These are phyloP conservation scores for Bisporella sp. DNA, from an alignment of 2,329 filamentous ascomycete species.

Conservation along the genomic window DNA sequence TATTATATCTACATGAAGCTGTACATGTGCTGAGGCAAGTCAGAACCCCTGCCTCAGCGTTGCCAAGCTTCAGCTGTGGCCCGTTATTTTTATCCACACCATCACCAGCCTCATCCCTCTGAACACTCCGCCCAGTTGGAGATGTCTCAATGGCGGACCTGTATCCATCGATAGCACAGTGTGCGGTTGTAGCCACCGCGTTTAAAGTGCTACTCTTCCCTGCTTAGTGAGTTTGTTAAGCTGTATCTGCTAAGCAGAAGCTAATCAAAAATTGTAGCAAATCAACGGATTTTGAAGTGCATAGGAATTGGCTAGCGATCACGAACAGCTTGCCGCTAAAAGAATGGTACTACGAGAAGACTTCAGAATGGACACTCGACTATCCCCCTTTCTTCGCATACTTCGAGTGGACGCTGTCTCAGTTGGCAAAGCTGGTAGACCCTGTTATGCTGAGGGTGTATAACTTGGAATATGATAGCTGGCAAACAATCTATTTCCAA, in stretches of 20 bases:
- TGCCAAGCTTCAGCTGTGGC: too few species aligned
- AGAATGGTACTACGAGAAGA: constrained; percentile 95
- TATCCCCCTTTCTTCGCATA: constrained; percentile 98
- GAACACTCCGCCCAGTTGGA: constrained; percentile 6
- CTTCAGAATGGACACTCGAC: constrained; percentile 98
- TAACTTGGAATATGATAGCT: constrained; percentile 81
- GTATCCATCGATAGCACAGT: constrained; percentile 84
- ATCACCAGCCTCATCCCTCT: too few species aligned
- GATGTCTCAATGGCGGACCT: constrained; percentile 61
- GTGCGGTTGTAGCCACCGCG: constrained; percentile 76
- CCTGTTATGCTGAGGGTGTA: constrained; percentile 74
- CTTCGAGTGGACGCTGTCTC: constrained; percentile 90
- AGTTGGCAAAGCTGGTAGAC: constrained; percentile 70
- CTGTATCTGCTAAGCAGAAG: background rate
- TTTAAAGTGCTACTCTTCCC: constrained; percentile 91
- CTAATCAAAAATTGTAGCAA: constrained; percentile 52
- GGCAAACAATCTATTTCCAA: constrained; percentile 93
- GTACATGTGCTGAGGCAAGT: too few species aligned
- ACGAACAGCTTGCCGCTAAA: constrained; percentile 81
- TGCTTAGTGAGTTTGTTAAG: constrained; percentile 67
- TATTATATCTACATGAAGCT: background rate
- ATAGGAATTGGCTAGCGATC: constrained; percentile 97
- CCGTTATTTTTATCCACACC: too few species aligned
- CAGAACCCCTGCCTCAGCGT: too few species aligned
- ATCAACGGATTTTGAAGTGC: constrained; percentile 98